Base-by-base conservation (phyloP, 2,329 filamentous ascomycete species). In the Nigrograna mackinnonii region DNA sequence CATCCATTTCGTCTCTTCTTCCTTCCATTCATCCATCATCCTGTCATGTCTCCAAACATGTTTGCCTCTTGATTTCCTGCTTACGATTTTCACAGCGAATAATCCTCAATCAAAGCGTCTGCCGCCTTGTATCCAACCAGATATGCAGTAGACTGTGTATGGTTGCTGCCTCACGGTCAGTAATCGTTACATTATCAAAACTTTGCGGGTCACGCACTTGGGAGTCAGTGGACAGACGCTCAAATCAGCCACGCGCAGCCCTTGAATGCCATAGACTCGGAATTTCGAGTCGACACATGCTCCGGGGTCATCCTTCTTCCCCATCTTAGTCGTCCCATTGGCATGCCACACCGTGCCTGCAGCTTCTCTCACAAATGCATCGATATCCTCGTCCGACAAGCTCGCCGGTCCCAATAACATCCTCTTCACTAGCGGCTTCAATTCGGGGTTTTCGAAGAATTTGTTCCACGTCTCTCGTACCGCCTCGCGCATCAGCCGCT, bases 381-480 rank as follows among this genome's bases (percentile, higher is more conserved):
- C 61, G 11, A 85, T 66, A 43, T 83, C 79, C 37, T 80, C 79
- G 20, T 76, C 68, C 2, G 66, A 68, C 26, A 64, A n/a, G 73
- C 68, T 47, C 68, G 64, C 18, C 54, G 58, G 3, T 67, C 77
- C 19, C 73, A 74, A 49, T 61, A 74, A 11, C 66, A 62, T 52
- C 71, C 74, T 11, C 58, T 65, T 49, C 74, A 78, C 75, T 41
- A 77, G 68, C 43, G 75, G 77, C 44, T 71, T 61, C 7, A 79
- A 62, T 44, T 79, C 74, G 4, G 79, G 57, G 35, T 81, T 78
- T 13, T 70, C 68, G 0, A 65, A 66, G 3, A 72, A 67, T 28
- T 68, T 69, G 18, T 60, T 68, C 44, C 66, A 68, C 30, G 63
- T 67, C 5, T 75, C 73, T 1, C 72, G 57, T 19, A 66, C 53